Percentiles rank a stretch among this genome's conserved stretches.
Conservation (phyloP, 2,329 filamentous ascomycete species). For the Helotiales sp. region DNA sequence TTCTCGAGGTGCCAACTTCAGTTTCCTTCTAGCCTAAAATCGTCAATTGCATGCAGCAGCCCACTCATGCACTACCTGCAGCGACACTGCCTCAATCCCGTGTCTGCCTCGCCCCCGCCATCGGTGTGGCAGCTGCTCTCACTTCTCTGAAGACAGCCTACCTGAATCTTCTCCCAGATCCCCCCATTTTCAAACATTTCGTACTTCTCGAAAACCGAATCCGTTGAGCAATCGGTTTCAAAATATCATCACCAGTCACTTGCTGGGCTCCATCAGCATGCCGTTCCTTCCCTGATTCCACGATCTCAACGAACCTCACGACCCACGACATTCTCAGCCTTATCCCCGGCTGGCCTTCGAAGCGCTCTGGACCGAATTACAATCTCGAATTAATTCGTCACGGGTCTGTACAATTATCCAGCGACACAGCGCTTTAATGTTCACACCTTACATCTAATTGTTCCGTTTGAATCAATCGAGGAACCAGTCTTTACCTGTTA, state of each 20-base stretch:
- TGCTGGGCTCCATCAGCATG: slow-evolving; percentile 26
- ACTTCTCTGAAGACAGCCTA: background rate
- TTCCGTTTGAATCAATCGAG: background rate
- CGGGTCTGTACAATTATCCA: background rate
- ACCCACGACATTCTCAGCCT: slow-evolving; percentile 1
- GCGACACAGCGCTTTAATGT: background rate
- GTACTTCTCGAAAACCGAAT: background rate
- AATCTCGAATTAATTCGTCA: background rate
- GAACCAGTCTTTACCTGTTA: slow-evolving; percentile 3
- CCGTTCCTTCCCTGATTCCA: slow-evolving; percentile 13
- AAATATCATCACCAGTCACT: slow-evolving; percentile 7
- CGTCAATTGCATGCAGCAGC: background rate
- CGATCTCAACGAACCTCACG: slow-evolving; percentile 9
- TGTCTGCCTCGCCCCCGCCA: slow-evolving; percentile 8
- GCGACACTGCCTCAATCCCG: background rate
- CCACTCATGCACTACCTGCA: slow-evolving; percentile 3
- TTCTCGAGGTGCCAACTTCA: background rate
- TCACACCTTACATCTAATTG: background rate
- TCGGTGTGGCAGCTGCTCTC: background rate
- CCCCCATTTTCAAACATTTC: background rate
- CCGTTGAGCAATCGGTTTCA: background rate
- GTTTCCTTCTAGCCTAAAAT: background rate
- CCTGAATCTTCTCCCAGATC: background rate
- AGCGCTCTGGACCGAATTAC: background rate
- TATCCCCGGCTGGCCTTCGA: background rate